Conservation (phyloP, 495 filamentous ascomycete genomes). For the Penicillium verhagenii region DNA sequence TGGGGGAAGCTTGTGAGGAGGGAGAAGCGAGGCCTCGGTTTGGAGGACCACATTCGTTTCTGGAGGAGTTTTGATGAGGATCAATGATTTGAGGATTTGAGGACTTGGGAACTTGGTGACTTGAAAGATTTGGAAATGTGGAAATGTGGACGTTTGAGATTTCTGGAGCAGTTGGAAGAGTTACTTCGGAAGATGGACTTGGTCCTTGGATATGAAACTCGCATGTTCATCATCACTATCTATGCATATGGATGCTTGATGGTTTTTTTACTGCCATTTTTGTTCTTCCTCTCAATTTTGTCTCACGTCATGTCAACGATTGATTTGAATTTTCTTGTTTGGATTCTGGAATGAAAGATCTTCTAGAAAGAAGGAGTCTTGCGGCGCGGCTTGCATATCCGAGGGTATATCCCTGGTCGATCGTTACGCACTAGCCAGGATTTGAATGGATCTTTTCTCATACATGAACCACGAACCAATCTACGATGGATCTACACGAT, state of each 20-base stretch:
- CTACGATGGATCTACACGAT: no score
- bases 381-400: slow-evolving; percentile 12
- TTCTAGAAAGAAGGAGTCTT: slow-evolving; percentile 4
- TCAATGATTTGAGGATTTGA: neutral
- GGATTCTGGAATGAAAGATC: slow-evolving; percentile 5
- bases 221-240: no score
- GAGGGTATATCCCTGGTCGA: slow-evolving; percentile 10
- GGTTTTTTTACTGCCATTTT: neutral
- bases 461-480: neutral
- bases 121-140: no score
- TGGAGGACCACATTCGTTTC: slow-evolving; percentile 4
- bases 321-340: neutral
- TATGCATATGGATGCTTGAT: no score
- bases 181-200: no score
- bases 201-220: no score
- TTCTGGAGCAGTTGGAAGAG: no score
- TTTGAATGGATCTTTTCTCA: neutral
- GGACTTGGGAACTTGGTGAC: no score
- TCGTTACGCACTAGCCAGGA: slow-evolving; percentile 2
- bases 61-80: neutral
- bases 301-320: neutral
- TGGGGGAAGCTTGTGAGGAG: no score
- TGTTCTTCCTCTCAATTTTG: neutral
- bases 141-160: no score
- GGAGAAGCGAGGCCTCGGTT: no score